Evolutionary conservation across 2,329 filamentous ascomycete genomes (phyloP), one percentile per base, ranked within the genome.

Genomic region (Ophiosphaerella herpotricha): DNA sequence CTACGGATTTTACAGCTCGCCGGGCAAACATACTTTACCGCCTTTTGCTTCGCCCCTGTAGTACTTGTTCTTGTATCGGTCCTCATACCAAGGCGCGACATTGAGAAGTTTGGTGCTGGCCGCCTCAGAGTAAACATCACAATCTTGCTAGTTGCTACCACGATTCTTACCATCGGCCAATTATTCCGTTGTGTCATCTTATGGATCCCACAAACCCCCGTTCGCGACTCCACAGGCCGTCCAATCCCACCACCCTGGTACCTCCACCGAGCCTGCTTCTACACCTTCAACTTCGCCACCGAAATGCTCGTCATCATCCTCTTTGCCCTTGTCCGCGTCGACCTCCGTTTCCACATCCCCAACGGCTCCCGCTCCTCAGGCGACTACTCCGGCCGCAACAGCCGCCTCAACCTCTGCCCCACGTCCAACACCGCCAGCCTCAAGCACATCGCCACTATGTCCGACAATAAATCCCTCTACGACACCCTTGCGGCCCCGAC

Each of bases 341-440:
- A 96, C 68, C 79, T 82, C 51, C 83, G 89, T 34, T 96, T 95
- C 77, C 81, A 88, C 66, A 76, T 95, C 26, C 89, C 89, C 0
- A 77, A 94, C 64, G 87, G 88, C 40, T 84, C 85, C 64, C 81
- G 80, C 36, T 79, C 76, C 1, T 58, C 62, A 14, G 70, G 70
- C 18, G 67, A 66, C 26, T 72, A 72, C 48, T 51, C 56, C 12
- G 43, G 34, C 26, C 55, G 52, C 16, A 54, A 57, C 24, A 64
- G 60, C 36, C 58, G 52, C 7, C 55, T 60, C 46, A 55, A 60
- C 21, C 40, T 71, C 26, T 55, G 57, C 13, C 45, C 62, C 14
- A 44, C 57, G 14, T 53, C 53, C 7, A 16, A 29, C 13, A 11
- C 37, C 18, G 50, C 52, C 18, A 64, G 59, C 32, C 56, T 50